Evolutionary conservation across 371 early-diverging fungal genomes (phyloP), one percentile per base, ranked within the genome.

Genomic region (Polyrhizophydium stewartii): DNA sequence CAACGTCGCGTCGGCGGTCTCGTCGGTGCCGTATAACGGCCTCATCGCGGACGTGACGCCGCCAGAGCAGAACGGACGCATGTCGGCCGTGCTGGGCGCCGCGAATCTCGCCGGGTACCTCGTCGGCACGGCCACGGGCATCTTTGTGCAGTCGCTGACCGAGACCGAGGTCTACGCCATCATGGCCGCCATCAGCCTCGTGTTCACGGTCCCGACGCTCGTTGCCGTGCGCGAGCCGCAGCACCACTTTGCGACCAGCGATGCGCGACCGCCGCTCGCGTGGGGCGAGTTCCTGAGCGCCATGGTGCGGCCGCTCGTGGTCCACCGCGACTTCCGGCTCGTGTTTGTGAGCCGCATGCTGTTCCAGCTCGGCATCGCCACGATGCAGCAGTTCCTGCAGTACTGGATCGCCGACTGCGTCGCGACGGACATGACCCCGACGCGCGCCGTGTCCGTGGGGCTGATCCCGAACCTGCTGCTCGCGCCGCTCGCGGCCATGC

Each of bases 321-420:
- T 16, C 13, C 56, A 69, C 47, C 52, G 64, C 2, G 69, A 72
- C 58, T 75, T 75, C 37, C 43, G 66, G 27, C 67, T 72, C 31
- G 76, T 76, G 7, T 76, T 76, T 59, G 19, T 63, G 7, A 58
- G 61, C 25, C 66, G 76, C n/a, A 67, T 76, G 56, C 37, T 76
- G 31, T 76, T 71, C 65, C 76, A 76, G 60, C 61, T 76, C n/a
- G 73, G 72, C 16, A 73, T 76, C 30, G 70, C 72, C 24, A 76
- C 74, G 24, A 67, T 76, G 12, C 69, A 73, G 58, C 71, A 71
- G 52, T 71, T 72, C 56, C 60, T 73, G 58, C 73, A 76, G 56
- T 73, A 69, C 59, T 73, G 71, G 70, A 69, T 76, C 24, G 47
- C 45, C 3, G 77, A 77, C 59, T 77, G 74, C 58, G 66, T 72